Evolutionary conservation across 306 rosid species (phyloP), one percentile per base, ranked within the genome.

Genomic region (Hippophae gyantsensis): DNA sequence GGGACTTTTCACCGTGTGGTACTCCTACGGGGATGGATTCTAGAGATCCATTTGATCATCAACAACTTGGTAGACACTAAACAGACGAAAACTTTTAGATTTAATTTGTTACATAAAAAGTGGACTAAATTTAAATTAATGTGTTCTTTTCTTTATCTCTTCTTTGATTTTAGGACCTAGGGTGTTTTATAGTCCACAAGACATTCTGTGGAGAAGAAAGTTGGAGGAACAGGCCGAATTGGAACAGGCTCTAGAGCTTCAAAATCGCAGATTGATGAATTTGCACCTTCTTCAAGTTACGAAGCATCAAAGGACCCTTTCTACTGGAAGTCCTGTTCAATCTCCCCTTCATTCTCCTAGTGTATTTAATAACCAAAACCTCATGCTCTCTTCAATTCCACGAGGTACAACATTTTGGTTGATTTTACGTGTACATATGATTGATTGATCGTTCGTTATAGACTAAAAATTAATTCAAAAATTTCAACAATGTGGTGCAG

Each of bases 1-100:
- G 95, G 8, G 98, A 88, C 53, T 88, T 76, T 73, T 88, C 95
- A 3, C 89, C 96, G 13, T 90, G 95, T 78, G 98, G 95, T 5
- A 90, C 97, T 49, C 98, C 96, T 13, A 76, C 95, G 41, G 96
- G 96, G 13, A 62, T 78, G 12, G 96, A 88, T 63, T 74, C 85
- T 3, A 80, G 95, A 72, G 99, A 88, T 56, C 96, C 83, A 6
- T 82, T 38, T 63, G 95, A 92, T 86, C 77, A 85, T 62, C 96
- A 86, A 32, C 96, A 86, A 69, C 88, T 78, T 44, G 99, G 98
- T 92, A 73, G 43, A 74, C 62, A 44, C 38, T 32, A 32, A 4
- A 32, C 38, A 32, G 38, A 2, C 38, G 5, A 32, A 32, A 32
- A 32, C 0, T 32, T 32, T 32, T 32, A 32, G 38, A 2, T 32